Evolutionary conservation across 108 stramenopile species (phyloP).

Genomic region (Parietichytrium sp.): DNA sequence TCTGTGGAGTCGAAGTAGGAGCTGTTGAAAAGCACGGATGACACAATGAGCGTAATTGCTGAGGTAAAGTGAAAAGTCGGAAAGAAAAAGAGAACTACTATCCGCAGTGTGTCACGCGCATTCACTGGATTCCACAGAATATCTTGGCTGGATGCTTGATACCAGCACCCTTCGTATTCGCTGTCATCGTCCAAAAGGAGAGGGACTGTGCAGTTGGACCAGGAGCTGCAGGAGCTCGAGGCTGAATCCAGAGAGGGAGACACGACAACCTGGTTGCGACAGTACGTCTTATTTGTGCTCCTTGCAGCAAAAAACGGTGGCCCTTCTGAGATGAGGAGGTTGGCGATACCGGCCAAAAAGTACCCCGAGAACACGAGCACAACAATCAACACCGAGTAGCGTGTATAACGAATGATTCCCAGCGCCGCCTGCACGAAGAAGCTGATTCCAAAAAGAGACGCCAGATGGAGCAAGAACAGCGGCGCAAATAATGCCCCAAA

Average conservation of each 20-base stretch:
- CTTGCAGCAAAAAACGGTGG: not conserved
- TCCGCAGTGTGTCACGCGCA: not conserved
- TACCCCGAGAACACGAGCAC: not conserved
- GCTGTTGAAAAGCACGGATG: constrained; percentile 2
- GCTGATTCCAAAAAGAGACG: not conserved
- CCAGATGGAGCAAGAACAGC: not conserved
- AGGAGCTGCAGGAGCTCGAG: not conserved
- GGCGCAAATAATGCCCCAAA: not conserved
- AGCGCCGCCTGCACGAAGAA: not conserved
- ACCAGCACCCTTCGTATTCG: constrained; percentile 16
- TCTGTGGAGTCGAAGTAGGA: not conserved
- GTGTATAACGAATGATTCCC: not conserved
- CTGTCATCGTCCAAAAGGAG: not conserved
- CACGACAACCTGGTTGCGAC: not conserved
- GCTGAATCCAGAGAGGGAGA: no score
- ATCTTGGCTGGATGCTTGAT: constrained; percentile 1
- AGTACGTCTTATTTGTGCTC: not conserved
- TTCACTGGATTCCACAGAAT: not conserved
- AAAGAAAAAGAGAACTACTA: not conserved
- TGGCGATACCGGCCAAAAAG: not conserved
- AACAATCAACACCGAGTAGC: not conserved
- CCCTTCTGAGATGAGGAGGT: not conserved
- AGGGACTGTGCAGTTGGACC: not conserved
- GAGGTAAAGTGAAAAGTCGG: constrained; percentile 9
- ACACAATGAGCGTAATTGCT: not conserved